phyloP scores from a whole-genome alignment of 306 rosid genomes.

The Medicago ruthenica region DNA sequence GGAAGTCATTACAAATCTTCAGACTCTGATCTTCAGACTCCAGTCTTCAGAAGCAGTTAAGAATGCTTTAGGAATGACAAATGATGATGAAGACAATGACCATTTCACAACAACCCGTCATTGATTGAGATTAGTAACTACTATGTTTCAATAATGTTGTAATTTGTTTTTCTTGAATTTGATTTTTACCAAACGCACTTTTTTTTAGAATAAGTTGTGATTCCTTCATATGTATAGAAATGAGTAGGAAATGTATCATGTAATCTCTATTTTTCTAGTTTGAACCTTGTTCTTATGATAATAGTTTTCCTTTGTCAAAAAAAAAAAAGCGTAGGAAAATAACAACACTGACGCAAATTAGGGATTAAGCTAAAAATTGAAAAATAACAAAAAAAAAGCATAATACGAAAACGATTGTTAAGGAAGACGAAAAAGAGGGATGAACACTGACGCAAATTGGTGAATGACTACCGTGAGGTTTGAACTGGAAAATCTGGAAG shows the following conservation, averaged over 20 bases:
- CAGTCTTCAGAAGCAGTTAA: constrained; percentile 68
- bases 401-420: too few relatives aligned
- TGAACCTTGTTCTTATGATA: background rate
- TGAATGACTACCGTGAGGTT: too few relatives aligned
- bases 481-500: too few relatives aligned
- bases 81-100: constrained; percentile 7
- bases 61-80: constrained; percentile 58
- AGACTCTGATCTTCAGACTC: too few relatives aligned
- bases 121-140: background rate
- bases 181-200: background rate
- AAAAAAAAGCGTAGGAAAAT: too few relatives aligned
- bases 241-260: background rate
- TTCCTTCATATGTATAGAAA: background rate
- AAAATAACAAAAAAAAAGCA: too few relatives aligned
- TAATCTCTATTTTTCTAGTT: background rate
- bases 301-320: background rate
- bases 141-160: background rate
- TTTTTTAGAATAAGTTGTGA: background rate
- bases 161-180: background rate
- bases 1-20: too few relatives aligned
- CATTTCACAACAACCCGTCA: background rate
- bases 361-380: too few relatives aligned
- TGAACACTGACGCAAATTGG: too few relatives aligned
- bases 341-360: too few relatives aligned
- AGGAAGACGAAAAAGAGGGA: too few relatives aligned